phyloP scores from a whole-genome alignment of 345 rosid species.

The Sonneratia caseolaris region DNA sequence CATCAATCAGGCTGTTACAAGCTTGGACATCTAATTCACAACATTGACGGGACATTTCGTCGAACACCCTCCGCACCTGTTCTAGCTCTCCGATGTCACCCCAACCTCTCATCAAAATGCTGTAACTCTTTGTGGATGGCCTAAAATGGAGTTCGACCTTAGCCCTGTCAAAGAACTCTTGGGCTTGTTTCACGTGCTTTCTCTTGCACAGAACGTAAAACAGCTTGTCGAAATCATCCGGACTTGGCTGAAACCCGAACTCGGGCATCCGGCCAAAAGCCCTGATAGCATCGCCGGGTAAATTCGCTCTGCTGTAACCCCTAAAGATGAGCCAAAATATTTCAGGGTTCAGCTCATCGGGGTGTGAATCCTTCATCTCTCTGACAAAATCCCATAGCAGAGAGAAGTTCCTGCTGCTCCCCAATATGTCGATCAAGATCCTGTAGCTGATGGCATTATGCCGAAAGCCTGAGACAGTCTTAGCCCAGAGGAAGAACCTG shows the following conservation, averaged over 20 bases:
- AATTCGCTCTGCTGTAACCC: constrained; percentile 58
- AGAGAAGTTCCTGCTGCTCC: constrained; percentile 56
- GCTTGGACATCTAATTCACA: constrained; percentile 48
- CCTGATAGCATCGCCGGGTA: constrained; percentile 62
- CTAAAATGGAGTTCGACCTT: constrained; percentile 25
- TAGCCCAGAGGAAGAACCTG: constrained; percentile 88
- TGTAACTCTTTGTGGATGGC: constrained; percentile 44
- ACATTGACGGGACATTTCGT: constrained; percentile 47
- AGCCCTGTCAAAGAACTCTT: constrained; percentile 34
- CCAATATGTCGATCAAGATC: constrained; percentile 64
- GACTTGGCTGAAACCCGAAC: constrained; percentile 57
- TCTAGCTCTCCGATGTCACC: constrained; percentile 36
- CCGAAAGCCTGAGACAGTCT: constrained; percentile 41
- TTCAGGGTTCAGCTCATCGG: constrained; percentile 30
- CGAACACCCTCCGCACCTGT: constrained; percentile 58
- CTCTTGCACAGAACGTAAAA: constrained; percentile 53
- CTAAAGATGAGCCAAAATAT: constrained; percentile 69
- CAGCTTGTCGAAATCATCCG: constrained; percentile 57
- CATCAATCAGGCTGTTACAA: constrained; percentile 58
- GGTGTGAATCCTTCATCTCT: constrained; percentile 46
- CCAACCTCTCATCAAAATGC: constrained; percentile 55
- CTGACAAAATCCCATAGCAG: constrained; percentile 70
- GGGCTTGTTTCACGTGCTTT: constrained; percentile 54
- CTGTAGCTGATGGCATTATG: constrained; percentile 49
- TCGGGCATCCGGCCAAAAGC: constrained; percentile 71